A percentile compares a stretch with the other conserved stretches of the same genome.
Conservation (phyloP, 345 rosid genomes). For the Chamaenerion angustifolium region DNA sequence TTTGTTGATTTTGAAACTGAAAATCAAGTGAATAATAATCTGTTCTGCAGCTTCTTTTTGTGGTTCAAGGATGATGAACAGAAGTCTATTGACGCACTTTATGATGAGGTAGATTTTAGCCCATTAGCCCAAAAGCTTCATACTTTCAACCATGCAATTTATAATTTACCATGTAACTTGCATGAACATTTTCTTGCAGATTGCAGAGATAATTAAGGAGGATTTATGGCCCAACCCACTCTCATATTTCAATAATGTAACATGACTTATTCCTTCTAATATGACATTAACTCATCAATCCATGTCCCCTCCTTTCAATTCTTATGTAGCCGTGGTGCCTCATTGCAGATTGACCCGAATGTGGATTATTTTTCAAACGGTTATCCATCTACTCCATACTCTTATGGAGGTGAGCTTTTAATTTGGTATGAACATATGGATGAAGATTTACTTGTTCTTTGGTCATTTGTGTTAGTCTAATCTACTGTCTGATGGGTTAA, state of each 20-base stretch:
- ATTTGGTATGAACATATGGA: too few relatives aligned
- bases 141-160: neutral
- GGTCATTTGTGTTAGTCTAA: too few relatives aligned
- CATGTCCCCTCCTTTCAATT: too few relatives aligned
- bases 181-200: conserved; percentile 31
- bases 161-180: neutral
- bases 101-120: conserved; percentile 53
- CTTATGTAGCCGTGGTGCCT: too few relatives aligned
- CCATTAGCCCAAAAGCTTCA: neutral
- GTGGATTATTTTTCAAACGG: too few relatives aligned
- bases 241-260: conserved; percentile 72
- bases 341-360: too few relatives aligned
- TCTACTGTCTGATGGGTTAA: too few relatives aligned
- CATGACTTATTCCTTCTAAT: neutral
- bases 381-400: too few relatives aligned
- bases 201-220: conserved; percentile 90
- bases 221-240: conserved; percentile 95
- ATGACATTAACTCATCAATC: neutral
- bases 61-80: conserved; percentile 53
- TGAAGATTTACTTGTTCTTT: too few relatives aligned
- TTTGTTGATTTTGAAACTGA: too few relatives aligned
- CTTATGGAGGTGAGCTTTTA: too few relatives aligned
- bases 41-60: conserved; percentile 53
- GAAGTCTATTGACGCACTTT: conserved; percentile 37
- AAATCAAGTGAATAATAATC: too few relatives aligned